Percentiles rank a stretch among this genome's conserved stretches.
These are phyloP conservation scores for Torulaspora globosa DNA, from an alignment of 1,139 yeast genomes.

Conservation along the genomic window DNA sequence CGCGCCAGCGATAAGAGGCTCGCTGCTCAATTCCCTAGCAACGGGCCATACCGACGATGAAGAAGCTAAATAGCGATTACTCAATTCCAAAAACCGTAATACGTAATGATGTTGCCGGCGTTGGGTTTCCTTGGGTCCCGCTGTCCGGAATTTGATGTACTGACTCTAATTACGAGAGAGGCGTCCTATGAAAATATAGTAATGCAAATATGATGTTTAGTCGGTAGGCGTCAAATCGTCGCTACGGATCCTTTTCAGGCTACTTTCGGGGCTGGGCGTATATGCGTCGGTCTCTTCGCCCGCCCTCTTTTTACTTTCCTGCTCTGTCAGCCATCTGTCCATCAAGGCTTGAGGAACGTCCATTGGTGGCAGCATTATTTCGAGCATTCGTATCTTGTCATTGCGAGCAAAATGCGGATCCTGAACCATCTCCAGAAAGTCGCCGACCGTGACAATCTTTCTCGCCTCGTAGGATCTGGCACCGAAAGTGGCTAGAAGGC, in stretches of 20 bases:
- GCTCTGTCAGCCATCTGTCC: constrained; percentile 47
- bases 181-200: neutral
- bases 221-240: constrained; percentile 3
- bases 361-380: constrained; percentile 71
- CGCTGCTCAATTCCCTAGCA: neutral
- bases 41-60: neutral
- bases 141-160: neutral
- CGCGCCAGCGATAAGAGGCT: constrained; percentile 1
- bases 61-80: neutral
- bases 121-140: neutral
- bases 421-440: constrained; percentile 44
- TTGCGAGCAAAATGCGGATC: constrained; percentile 53
- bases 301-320: constrained; percentile 16
- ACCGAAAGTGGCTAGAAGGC: constrained; percentile 62
- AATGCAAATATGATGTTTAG: neutral
- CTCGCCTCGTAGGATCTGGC: constrained; percentile 62
- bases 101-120: neutral
- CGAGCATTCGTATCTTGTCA: constrained; percentile 67
- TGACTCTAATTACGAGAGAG: neutral
- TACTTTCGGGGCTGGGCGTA: constrained; percentile 34
- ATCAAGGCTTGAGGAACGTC: constrained; percentile 75
- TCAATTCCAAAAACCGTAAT: no score
- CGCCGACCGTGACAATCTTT: constrained; percentile 47
- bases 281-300: constrained; percentile 8
- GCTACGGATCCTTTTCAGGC: constrained; percentile 15